Evolutionary conservation across 2,329 filamentous ascomycete genomes (phyloP), one percentile per base, ranked within the genome.

Genomic region (Penicillium rolfsii): DNA sequence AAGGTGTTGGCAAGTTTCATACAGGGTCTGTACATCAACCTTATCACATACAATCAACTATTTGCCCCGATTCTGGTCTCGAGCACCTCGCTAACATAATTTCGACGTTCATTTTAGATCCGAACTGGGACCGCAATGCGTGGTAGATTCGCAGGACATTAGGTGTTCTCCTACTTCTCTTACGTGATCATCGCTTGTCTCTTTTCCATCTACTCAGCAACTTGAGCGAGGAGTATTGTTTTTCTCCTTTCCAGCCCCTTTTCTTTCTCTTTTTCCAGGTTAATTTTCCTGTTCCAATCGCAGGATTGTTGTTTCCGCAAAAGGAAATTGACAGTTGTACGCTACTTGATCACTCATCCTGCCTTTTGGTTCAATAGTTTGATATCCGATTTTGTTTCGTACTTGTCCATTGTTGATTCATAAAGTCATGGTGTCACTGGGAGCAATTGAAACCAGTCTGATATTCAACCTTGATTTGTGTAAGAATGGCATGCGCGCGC

Each of bases 1-100:
- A 97, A 98, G 80, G 95, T 99, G 60, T 80, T 99, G 71, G 94
- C 93, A 12, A 91, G 91, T 33, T 99, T 98, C 82, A 93, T 99
- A 73, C 95, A 99, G 81, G 95, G 93, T 96, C 74, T 72, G 84
- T 70, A 30, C 26, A 56, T 38, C 14, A 26, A n/a, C 24, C 33
- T 35, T 24, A 36, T 9, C 14, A 22, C 19, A 4, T 8, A 2
- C 6, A 24, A 9, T n/a, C 5, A 4, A 16, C 19, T 22, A 22
- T 22, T 22, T n/a, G 30, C 19, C 3, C 30, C 22, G 30, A 26
- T 3, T 35, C 48, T 24, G 6, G n/a, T 26, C 2, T 28, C 12
- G 19, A 6, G 14, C 9, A 11, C 9, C 24, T n/a, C 11, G 35
- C 50, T 53, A 41, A 53, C 24, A 22, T n/a, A 8, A 4, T 67